Evolutionary conservation across 2,329 filamentous ascomycete species (phyloP).

Genomic region (Arachnomyces sp.): DNA sequence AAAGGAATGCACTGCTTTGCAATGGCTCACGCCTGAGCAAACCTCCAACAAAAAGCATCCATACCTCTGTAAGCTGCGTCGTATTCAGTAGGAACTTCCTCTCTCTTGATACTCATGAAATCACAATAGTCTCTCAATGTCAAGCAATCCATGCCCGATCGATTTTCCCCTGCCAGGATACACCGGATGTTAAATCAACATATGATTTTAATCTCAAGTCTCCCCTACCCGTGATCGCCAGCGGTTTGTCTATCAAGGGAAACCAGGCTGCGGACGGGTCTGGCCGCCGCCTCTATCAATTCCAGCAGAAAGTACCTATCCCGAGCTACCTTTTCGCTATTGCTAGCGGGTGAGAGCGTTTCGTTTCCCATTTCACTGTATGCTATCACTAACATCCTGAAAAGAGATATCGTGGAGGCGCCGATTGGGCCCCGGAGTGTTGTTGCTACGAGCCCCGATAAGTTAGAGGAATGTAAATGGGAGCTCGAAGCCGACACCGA

Average conservation of each 20-base stretch:
- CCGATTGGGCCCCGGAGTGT: constrained; percentile 76
- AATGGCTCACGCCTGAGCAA: constrained; percentile 90
- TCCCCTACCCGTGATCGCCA: constrained; percentile 81
- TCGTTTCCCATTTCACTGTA: background rate
- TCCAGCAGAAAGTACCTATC: constrained; percentile 86
- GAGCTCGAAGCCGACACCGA: constrained; percentile 89
- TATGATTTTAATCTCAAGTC: constrained; percentile 84
- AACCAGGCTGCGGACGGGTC: constrained; percentile 46
- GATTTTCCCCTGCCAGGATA: constrained; percentile 94
- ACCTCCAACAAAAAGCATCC: constrained; percentile 93
- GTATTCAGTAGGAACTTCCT: background rate
- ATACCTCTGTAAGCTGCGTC: constrained; percentile 63
- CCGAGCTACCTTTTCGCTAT: constrained; percentile 93
- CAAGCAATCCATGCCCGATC: constrained; percentile 93
- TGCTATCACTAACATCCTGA: background rate
- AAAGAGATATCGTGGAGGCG: constrained; percentile 75
- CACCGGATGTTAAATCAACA: constrained; percentile 93
- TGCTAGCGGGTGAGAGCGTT: constrained; percentile 49
- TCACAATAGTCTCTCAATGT: constrained; percentile 66
- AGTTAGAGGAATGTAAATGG: constrained; percentile 75
- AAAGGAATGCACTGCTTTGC: constrained; percentile 78
- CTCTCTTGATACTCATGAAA: constrained; percentile 3
- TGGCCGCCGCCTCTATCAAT: constrained; percentile 63
- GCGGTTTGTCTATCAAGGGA: constrained; percentile 59
- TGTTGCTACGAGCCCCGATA: constrained; percentile 82